Percentiles rank a stretch among this genome's conserved stretches.
These are phyloP conservation scores for Obelidium mucronatum DNA, from an alignment of 192 early-diverging fungal genomes.

Conservation along the genomic window DNA sequence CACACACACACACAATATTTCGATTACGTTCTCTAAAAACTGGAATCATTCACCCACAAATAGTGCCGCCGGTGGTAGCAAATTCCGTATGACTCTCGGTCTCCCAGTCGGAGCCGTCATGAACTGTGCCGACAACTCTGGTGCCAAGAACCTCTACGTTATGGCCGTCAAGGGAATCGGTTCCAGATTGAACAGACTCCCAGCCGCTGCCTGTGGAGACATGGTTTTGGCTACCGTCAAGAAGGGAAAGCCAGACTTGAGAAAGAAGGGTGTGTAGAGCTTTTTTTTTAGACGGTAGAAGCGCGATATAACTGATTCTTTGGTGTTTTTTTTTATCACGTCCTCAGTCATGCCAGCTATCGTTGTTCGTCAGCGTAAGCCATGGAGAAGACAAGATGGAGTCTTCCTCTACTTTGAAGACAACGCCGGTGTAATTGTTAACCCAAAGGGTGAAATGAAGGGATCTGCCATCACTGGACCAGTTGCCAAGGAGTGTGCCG, in stretches of 20 bases:
- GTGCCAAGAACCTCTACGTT: constrained; percentile 99
- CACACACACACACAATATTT: no score
- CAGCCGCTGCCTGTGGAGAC: constrained; percentile 98
- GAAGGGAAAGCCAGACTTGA: constrained; percentile 99
- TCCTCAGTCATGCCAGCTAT: constrained; percentile 98
- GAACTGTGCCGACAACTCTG: constrained; percentile 99
- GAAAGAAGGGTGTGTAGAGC: constrained; percentile 97
- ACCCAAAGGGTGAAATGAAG: constrained; percentile 99
- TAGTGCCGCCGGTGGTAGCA: constrained; percentile 77
- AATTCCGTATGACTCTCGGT: constrained; percentile 99
- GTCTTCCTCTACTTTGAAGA: constrained; percentile 71
- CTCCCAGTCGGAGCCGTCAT: constrained; percentile 95
- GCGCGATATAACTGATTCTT: background rate
- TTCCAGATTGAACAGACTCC: constrained; percentile 96
- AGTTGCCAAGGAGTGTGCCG: constrained; percentile 99
- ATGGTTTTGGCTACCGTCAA: constrained; percentile 99
- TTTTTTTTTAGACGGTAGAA: constrained; percentile 16
- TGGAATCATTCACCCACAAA: background rate
- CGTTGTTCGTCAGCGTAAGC: constrained; percentile 98
- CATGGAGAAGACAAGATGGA: constrained; percentile 98
- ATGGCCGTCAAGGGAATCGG: constrained; percentile 97
- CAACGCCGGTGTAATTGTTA: constrained; percentile 99
- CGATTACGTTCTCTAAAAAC: no score
- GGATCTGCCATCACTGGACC: constrained; percentile 99
- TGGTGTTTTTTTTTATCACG: constrained; percentile 29